These are phyloP conservation scores for Gyrodon lividus DNA, from an alignment of 768 basidiomycete genomes.

Conservation along the genomic window DNA sequence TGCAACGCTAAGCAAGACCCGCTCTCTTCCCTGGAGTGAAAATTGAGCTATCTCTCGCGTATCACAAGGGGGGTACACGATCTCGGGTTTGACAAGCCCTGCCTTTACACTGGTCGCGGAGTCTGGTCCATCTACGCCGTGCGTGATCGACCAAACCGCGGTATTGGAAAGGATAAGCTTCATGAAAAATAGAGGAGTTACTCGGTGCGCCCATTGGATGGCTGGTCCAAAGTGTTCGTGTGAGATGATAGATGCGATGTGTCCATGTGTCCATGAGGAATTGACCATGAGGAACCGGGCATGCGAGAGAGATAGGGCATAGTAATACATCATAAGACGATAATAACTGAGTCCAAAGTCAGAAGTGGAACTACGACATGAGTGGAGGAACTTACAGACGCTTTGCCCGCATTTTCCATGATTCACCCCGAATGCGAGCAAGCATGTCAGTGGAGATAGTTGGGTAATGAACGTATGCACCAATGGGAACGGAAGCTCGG, in stretches of 20 bases:
- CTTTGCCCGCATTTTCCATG: slow-evolving; percentile 25
- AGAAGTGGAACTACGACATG: not conserved
- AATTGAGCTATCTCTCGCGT: slow-evolving; percentile 67
- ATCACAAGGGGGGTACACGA: slow-evolving; percentile 93
- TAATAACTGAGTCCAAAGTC: slow-evolving; percentile 65
- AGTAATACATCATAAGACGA: slow-evolving; percentile 80
- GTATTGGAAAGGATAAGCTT: slow-evolving; percentile 23
- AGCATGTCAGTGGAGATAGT: slow-evolving; percentile 97
- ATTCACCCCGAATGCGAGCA: slow-evolving; percentile 54
- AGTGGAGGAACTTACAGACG: slow-evolving; percentile 24
- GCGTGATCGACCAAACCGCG: not conserved
- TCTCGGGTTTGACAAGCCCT: slow-evolving; percentile 24
- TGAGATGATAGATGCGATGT: slow-evolving; percentile 72
- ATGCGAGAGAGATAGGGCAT: slow-evolving; percentile 68
- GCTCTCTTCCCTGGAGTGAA: slow-evolving; percentile 51
- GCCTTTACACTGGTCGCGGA: not conserved
- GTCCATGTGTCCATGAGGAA: slow-evolving; percentile 90
- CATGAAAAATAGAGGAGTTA: slow-evolving; percentile 42
- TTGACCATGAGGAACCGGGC: slow-evolving; percentile 89
- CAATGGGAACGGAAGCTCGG: slow-evolving; percentile 62
- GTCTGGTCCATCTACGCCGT: not conserved
- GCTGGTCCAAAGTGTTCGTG: slow-evolving; percentile 46
- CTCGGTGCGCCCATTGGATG: slow-evolving; percentile 44
- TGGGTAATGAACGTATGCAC: slow-evolving; percentile 95
- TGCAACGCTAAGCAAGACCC: slow-evolving; percentile 79